A percentile compares a stretch with the other conserved stretches of the same genome.
These are phyloP conservation scores for Fusarium sp. DNA, from an alignment of 2,329 filamentous ascomycete genomes.

Conservation along the genomic window DNA sequence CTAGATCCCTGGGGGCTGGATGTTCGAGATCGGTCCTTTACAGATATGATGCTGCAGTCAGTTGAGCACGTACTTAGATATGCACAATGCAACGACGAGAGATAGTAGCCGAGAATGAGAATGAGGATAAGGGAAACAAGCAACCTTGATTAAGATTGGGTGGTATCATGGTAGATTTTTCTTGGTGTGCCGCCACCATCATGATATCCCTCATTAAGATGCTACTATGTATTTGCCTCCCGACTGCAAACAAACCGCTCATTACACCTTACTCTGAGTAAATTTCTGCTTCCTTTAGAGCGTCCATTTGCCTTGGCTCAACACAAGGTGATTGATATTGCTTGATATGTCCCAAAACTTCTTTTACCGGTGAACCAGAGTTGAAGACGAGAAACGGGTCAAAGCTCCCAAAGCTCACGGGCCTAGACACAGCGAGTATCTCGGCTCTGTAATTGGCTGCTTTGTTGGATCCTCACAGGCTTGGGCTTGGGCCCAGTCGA, in stretches of 20 bases:
- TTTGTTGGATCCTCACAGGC: constrained; percentile 6
- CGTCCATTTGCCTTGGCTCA: neutral
- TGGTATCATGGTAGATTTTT: constrained; percentile 19
- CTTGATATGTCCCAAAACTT: neutral
- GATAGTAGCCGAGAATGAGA: neutral
- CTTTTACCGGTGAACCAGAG: neutral
- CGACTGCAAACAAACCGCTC: constrained; percentile 2
- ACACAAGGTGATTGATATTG: neutral
- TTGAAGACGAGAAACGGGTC: constrained; percentile 8
- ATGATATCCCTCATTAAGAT: constrained; percentile 26
- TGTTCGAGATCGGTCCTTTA: constrained; percentile 27
- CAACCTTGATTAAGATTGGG: neutral
- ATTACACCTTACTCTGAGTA: neutral
- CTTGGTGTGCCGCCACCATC: constrained; percentile 17
- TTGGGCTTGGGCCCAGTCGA: constrained; percentile 21
- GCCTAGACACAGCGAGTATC: constrained; percentile 8
- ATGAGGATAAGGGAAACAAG: constrained; percentile 1
- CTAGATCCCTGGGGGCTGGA: neutral
- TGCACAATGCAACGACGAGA: neutral
- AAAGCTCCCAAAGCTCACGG: constrained; percentile 20
- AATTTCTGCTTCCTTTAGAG: neutral
- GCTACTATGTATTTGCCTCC: neutral
- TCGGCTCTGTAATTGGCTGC: constrained; percentile 33
- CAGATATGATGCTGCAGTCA: constrained; percentile 7
- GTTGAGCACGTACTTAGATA: neutral